phyloP scores from a whole-genome alignment of 2,329 filamentous ascomycete species.

The Myriosclerotinia scirpicola region DNA sequence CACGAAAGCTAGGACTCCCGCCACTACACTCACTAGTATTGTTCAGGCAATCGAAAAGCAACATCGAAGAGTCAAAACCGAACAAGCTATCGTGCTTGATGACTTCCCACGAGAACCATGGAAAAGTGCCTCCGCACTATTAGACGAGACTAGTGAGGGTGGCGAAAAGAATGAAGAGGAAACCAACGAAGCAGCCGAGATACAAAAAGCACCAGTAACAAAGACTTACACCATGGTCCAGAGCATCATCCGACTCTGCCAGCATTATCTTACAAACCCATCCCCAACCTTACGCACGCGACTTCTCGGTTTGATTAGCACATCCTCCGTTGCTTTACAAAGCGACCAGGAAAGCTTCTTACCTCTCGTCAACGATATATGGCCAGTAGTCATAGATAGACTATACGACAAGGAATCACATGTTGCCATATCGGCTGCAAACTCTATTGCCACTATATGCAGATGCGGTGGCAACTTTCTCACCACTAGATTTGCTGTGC shows the following conservation, averaged over 20 bases:
- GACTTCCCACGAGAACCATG: conserved; percentile 41
- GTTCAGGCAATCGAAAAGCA: conserved; percentile 58
- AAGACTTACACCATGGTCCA: conserved; percentile 80
- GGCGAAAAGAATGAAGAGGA: conserved; percentile 33
- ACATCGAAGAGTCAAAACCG: conserved; percentile 33
- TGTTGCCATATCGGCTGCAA: conserved; percentile 68
- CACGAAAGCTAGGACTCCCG: conserved; percentile 46
- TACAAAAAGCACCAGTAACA: conserved; percentile 63
- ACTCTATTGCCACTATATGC: conserved; percentile 68
- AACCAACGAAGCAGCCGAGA: conserved; percentile 45
- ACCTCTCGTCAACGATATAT: conserved; percentile 85
- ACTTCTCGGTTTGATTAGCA: conserved; percentile 73
- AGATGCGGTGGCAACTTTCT: conserved; percentile 78
- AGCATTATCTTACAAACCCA: conserved; percentile 85
- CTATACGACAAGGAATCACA: conserved; percentile 67
- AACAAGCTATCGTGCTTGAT: conserved; percentile 26
- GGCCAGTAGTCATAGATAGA: conserved; percentile 75
- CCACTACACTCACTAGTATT: conserved; percentile 48
- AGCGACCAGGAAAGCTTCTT: conserved; percentile 80
- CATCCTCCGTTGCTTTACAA: conserved; percentile 69
- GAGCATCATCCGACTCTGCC: conserved; percentile 78
- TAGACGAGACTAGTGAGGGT: conserved; percentile 34
- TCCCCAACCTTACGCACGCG: conserved; percentile 76
- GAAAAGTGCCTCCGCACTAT: conserved; percentile 43
- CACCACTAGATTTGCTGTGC: conserved; percentile 67